Conservation (phyloP, 2,329 filamentous ascomycete species). For the Diplodia sapinea region DNA sequence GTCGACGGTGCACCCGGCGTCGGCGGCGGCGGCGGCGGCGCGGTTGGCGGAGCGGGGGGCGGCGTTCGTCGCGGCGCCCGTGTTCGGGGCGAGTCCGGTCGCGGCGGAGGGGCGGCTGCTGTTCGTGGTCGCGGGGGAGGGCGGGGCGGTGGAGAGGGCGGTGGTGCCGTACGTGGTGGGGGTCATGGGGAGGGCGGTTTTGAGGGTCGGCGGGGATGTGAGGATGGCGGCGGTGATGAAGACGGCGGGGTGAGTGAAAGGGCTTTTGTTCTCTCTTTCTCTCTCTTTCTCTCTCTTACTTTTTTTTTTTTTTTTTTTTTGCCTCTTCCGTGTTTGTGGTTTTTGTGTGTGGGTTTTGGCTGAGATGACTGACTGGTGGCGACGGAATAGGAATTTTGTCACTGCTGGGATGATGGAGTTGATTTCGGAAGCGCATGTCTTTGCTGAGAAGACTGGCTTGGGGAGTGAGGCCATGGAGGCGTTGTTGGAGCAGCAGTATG, state of each 20-base stretch:
- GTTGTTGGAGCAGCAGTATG: conserved; percentile 48
- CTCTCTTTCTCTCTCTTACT: no score
- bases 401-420: conserved; percentile 58
- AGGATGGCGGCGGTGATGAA: background rate
- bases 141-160: background rate
- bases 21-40: conserved; percentile 42
- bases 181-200: background rate
- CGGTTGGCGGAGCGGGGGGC: conserved; percentile 42
- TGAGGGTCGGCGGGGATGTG: conserved; percentile 1
- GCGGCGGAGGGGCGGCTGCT: conserved; percentile 55
- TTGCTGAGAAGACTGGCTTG: conserved; percentile 55
- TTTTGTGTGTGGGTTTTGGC: background rate
- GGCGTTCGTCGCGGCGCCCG: conserved; percentile 54
- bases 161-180: background rate
- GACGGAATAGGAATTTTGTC: conserved; percentile 52
- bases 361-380: conserved; percentile 34
- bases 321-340: background rate
- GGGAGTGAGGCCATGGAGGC: conserved; percentile 51
- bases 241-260: background rate
- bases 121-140: conserved; percentile 54
- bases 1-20: conserved; percentile 58
- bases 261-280: no score
- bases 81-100: conserved; percentile 60
- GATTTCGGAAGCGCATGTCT: conserved; percentile 57
- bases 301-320: background rate